Percentiles rank a stretch among this genome's conserved stretches.
phyloP scores from a whole-genome alignment of 441 rosid genomes.

The Hypseocharis bilobata region DNA sequence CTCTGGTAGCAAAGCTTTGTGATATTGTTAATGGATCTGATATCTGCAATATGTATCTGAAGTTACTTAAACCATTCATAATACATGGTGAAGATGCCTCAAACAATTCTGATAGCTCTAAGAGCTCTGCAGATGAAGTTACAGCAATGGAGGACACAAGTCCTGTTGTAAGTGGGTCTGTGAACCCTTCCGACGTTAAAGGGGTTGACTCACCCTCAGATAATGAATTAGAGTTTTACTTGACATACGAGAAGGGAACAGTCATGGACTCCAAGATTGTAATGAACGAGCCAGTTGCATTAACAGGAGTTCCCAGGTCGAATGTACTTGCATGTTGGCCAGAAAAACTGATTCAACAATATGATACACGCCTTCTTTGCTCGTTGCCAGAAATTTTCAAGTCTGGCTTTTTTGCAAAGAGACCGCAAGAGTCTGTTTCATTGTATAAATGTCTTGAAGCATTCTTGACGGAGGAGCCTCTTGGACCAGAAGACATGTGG shows the following conservation, averaged over 20 bases:
- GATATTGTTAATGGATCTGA: conserved; percentile 49
- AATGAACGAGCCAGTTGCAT: conserved; percentile 41
- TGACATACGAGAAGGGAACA: conserved; percentile 64
- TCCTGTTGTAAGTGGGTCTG: conserved; percentile 27
- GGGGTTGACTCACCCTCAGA: conserved; percentile 37
- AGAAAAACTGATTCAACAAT: conserved; percentile 39
- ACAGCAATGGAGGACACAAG: conserved; percentile 20
- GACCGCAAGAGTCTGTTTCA: conserved; percentile 54
- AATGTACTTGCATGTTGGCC: conserved; percentile 58
- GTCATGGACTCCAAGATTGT: conserved; percentile 37
- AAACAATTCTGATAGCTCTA: conserved; percentile 26
- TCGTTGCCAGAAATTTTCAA: conserved; percentile 51
- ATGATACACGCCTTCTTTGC: conserved; percentile 39
- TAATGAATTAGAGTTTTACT: conserved; percentile 51
- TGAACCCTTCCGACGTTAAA: conserved; percentile 26
- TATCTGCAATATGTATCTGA: conserved; percentile 44
- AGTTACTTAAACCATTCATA: conserved; percentile 55
- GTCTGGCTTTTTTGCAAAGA: conserved; percentile 37
- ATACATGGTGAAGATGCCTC: conserved; percentile 30
- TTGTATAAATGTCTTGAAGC: conserved; percentile 71
- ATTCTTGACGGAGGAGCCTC: conserved; percentile 71
- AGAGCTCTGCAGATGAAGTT: conserved; percentile 30
- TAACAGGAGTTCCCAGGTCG: conserved; percentile 29
- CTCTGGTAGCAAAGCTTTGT: conserved; percentile 61
- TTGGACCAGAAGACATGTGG: conserved; percentile 88